Conservation (phyloP, 352 stramenopile genomes). For the Phytophthora quininea region DNA sequence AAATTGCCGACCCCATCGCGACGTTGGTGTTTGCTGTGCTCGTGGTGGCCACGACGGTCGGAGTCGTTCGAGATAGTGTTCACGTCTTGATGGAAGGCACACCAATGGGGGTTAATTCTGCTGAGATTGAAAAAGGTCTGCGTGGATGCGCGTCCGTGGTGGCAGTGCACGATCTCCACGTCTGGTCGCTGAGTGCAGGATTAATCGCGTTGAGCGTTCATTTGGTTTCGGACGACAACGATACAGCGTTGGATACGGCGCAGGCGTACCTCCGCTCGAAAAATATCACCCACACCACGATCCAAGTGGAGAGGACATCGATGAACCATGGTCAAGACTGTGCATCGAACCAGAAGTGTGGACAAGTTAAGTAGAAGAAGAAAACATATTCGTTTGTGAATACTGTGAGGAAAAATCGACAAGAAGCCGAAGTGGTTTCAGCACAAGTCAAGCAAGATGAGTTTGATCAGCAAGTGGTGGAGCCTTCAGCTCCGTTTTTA, state of each 20-base stretch:
- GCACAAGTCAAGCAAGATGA: too few relatives aligned
- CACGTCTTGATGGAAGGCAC: conserved; percentile 95
- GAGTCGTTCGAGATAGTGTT: conserved; percentile 88
- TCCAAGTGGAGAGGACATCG: conserved; percentile 72
- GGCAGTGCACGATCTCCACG: conserved; percentile 96
- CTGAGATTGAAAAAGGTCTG: conserved; percentile 80
- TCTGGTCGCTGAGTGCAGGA: conserved; percentile 95
- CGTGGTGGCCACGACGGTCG: conserved; percentile 91
- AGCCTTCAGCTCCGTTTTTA: too few relatives aligned
- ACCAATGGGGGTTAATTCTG: conserved; percentile 82
- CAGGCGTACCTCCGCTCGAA: conserved; percentile 62
- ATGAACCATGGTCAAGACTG: conserved; percentile 64
- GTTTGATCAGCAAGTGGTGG: too few relatives aligned
- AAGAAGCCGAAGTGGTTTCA: too few relatives aligned
- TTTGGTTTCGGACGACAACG: conserved; percentile 62
- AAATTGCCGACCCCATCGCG: conserved; percentile 95
- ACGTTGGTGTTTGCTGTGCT: conserved; percentile 96
- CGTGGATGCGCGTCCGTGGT: conserved; percentile 74
- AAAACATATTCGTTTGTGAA: too few relatives aligned
- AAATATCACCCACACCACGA: conserved; percentile 82
- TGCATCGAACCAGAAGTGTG: conserved; percentile 53
- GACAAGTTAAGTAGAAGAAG: conserved; percentile 25
- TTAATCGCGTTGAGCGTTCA: conserved; percentile 91
- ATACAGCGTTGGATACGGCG: conserved; percentile 52
- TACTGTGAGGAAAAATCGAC: too few relatives aligned